Evolutionary conservation across 148 eudicot species (phyloP), one percentile per base, ranked within the genome.

Genomic region (Amaranthus hypochondriacus): DNA sequence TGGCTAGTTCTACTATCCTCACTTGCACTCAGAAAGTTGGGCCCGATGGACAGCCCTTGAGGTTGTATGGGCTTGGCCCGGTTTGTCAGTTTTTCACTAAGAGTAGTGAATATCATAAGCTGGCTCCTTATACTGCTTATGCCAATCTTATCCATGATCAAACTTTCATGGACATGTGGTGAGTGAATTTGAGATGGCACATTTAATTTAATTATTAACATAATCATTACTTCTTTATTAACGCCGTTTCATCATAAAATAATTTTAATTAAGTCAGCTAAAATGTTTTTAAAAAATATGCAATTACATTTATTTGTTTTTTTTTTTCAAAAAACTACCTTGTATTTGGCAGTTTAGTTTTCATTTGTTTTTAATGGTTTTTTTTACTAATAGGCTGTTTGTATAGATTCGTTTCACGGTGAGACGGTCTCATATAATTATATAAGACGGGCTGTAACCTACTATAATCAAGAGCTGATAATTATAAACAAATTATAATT

Each of bases 21-120:
- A 70, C 83, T 2, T 87, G 88, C 54, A 67, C 63, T 6, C 61
- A 74, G 52, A 53, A 12, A 12, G 63, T 48, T 13, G 74, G 65
- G 8, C 77, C 84, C 5, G 79, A 74, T 5, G 92, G 90, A 12
- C 51, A 65, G 9, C 83, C 60, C 4, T 86, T 85, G 87, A 56
- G 89, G 82, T 74, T 85, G 10, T 89, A 89, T 46, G 84, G 83
- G 9, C 75, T 86, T 7, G 93, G 84, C 3, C 89, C 87, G 28
- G 89, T 85, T 4, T 85, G 86, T 49, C 73, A 85, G 79, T 87
- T 69, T 80, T 78, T 87, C 83, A 78, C 83, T 5, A 85, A 67
- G 73, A 89, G 87, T 68, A 81, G 63, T 0, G 88, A 85, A 65
- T 28, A 28, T 28, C 39, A 28, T 28, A 28, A 28, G 39, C 90